A percentile compares a stretch with the other conserved stretches of the same genome.
phyloP scores from a whole-genome alignment of 2,329 filamentous ascomycete genomes.

The Penicillium glabrum region DNA sequence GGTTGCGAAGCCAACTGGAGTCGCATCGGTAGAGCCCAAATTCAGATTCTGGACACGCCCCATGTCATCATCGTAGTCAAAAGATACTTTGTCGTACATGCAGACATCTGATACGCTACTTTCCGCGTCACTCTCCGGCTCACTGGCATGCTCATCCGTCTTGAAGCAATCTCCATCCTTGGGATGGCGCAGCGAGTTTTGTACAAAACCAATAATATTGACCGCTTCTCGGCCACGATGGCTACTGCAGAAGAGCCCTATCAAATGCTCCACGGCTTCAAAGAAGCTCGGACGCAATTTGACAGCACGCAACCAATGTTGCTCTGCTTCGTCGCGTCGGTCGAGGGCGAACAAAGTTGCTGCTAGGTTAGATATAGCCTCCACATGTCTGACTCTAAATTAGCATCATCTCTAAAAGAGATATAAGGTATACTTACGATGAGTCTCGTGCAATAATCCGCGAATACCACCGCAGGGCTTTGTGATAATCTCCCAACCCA shows the following conservation, averaged over 20 bases:
- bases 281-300: constrained; percentile 82
- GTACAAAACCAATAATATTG: constrained; percentile 80
- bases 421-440: constrained; percentile 44
- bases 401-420: constrained; percentile 15
- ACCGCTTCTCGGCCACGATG: constrained; percentile 83
- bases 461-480: constrained; percentile 56
- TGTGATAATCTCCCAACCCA: constrained; percentile 78
- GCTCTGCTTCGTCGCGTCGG: constrained; percentile 78
- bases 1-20: constrained; percentile 63
- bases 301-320: constrained; percentile 82
- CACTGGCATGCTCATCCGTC: constrained; percentile 56
- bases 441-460: constrained; percentile 59
- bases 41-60: constrained; percentile 27
- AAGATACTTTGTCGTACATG: constrained; percentile 56
- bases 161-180: constrained; percentile 49
- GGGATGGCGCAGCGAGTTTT: constrained; percentile 65
- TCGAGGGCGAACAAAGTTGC: constrained; percentile 84
- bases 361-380: constrained; percentile 90
- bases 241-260: constrained; percentile 79
- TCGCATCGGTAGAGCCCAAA: constrained; percentile 26
- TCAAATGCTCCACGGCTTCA: constrained; percentile 91
- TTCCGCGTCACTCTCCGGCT: constrained; percentile 58
- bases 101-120: constrained; percentile 54
- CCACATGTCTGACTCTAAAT: constrained; percentile 67
- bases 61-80: constrained; percentile 55